phyloP scores from a whole-genome alignment of 2,329 filamentous ascomycete species.

The Lachnellula willkommii region DNA sequence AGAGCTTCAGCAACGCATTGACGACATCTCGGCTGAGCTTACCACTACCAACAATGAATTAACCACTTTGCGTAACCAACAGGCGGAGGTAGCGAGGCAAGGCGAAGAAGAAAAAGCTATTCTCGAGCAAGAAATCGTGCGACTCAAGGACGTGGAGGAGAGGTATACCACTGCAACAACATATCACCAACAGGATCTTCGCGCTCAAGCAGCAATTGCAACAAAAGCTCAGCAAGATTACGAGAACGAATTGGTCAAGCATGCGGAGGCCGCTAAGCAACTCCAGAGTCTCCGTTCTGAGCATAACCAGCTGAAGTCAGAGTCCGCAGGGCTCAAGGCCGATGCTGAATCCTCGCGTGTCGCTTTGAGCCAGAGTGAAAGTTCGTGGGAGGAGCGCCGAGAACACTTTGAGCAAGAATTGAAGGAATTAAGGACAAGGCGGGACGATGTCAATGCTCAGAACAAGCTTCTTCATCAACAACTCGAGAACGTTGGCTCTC shows the following conservation, averaged over 20 bases:
- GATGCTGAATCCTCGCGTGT: conserved; percentile 83
- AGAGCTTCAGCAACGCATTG: conserved; percentile 75
- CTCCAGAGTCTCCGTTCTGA: conserved; percentile 75
- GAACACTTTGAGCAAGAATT: conserved; percentile 81
- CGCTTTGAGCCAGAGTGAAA: conserved; percentile 71
- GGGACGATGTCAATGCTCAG: conserved; percentile 80
- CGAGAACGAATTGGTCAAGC: conserved; percentile 88
- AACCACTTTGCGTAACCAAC: conserved; percentile 70
- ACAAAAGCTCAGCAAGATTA: conserved; percentile 92
- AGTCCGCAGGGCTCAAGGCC: conserved; percentile 67
- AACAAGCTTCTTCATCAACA: conserved; percentile 89
- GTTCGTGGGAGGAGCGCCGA: conserved; percentile 80
- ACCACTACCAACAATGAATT: conserved; percentile 77
- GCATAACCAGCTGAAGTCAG: conserved; percentile 74
- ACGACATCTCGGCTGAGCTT: conserved; percentile 79
- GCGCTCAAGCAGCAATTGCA: conserved; percentile 89
- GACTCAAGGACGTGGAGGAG: conserved; percentile 79
- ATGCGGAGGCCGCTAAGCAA: conserved; percentile 87
- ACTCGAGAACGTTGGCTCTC: conserved; percentile 73
- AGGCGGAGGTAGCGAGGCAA: conserved; percentile 65
- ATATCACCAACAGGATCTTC: conserved; percentile 85
- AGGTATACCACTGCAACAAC: conserved; percentile 73
- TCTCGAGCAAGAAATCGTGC: conserved; percentile 71
- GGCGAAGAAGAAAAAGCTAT: conserved; percentile 77
- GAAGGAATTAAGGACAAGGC: conserved; percentile 67